Base-by-base conservation (phyloP, 441 rosid genomes). In the Rhodomyrtus psidioides region DNA sequence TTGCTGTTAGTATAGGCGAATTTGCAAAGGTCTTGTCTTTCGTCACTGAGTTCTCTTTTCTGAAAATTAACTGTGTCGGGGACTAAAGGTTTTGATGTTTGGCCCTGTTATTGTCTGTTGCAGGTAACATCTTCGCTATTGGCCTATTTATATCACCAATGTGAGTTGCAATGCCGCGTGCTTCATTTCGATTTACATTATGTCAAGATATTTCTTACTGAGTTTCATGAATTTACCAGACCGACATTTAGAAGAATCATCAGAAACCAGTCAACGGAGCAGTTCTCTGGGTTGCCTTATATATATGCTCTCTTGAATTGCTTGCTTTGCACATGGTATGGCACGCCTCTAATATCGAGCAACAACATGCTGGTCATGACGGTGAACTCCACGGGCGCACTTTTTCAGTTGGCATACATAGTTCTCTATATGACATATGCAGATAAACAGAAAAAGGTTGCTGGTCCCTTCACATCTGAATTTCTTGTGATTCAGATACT, bases 71-170 rank as follows among this genome's bases (percentile, higher is more conserved):
- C 56, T 81, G 39, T 44, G 83, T 81, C 7, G 2, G 24, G 56
- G 21, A 16, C 54, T n/a, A 82, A 53, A 62, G 49, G 23, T 84
- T 28, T 39, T 85, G 60, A 86, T 30, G 54, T 59, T 58, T 34
- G 79, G 54, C 83, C 42, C 42, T 26, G 39, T 65, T 46, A 70
- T 86, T 59, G 53, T 59, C 85, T 84, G 55, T 90, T 91, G 87
- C 94, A 94, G 96, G 98, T 86, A 94, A 95, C 87, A 87, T 95
- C 84, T 94, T 93, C 86, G 96, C 98, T 42, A 88, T 95, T 49
- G 96, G 96, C 54, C 88, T 95, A 28, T 95, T 94, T 58, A 84
- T 93, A 76, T 95, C 98, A 49, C 95, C 98, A 81, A 91, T 93
- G 98, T 94, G 89, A 91, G 94, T 89, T 86, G 81, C 74, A 57